Percentiles rank a stretch among this genome's conserved stretches.
phyloP scores from a whole-genome alignment of 2,329 filamentous ascomycete genomes.

The Penicillium freii region DNA sequence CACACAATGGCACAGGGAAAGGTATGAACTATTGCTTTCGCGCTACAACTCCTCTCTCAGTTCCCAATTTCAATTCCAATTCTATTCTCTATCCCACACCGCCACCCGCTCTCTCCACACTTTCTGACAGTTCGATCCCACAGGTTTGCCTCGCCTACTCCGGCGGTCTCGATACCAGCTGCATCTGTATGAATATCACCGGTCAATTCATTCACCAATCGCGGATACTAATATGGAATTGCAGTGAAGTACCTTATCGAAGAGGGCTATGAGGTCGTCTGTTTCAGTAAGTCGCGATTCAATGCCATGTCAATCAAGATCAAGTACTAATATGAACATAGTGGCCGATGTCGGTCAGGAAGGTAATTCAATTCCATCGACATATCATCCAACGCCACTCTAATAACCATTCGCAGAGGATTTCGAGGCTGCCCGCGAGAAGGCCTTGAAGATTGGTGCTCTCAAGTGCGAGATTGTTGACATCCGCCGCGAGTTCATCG shows the following conservation, averaged over 20 bases:
- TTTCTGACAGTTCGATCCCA: slow-evolving; percentile 17
- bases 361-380: slow-evolving; percentile 31
- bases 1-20: slow-evolving; percentile 30
- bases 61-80: not conserved
- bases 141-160: slow-evolving; percentile 41
- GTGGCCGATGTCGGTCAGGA: slow-evolving; percentile 73
- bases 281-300: slow-evolving; percentile 49
- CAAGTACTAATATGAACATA: slow-evolving; percentile 20
- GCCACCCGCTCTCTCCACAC: slow-evolving; percentile 12
- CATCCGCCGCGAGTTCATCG: slow-evolving; percentile 71
- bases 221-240: slow-evolving; percentile 19
- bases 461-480: slow-evolving; percentile 63
- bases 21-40: slow-evolving; percentile 9
- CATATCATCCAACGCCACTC: slow-evolving; percentile 7
- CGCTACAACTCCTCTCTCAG: not conserved
- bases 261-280: slow-evolving; percentile 59
- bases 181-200: slow-evolving; percentile 48
- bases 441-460: slow-evolving; percentile 68
- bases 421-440: slow-evolving; percentile 68
- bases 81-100: slow-evolving; percentile 11
- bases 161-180: slow-evolving; percentile 60
- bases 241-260: slow-evolving; percentile 48
- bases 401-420: slow-evolving; percentile 54
- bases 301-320: not conserved
- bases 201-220: slow-evolving; percentile 14